These are phyloP conservation scores for Crithidia sp. DNA, from an alignment of 208 protist genomes.

Conservation along the genomic window DNA sequence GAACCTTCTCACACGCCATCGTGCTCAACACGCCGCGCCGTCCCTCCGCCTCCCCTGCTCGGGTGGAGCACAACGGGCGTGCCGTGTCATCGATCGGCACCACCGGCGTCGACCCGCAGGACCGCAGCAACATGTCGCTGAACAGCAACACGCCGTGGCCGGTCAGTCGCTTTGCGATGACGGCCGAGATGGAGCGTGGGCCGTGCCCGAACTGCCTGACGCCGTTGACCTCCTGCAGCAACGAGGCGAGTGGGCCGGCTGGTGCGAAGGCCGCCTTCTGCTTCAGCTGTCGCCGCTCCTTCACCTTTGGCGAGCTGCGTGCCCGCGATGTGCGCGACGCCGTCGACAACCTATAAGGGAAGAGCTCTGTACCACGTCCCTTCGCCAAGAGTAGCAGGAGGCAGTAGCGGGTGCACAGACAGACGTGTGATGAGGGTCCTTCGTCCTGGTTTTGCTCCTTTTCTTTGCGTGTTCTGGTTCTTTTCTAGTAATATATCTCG, in stretches of 20 bases:
- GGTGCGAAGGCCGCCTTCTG: constrained; percentile 76
- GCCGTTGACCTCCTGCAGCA: constrained; percentile 47
- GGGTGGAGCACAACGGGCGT: constrained; percentile 13
- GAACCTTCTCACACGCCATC: constrained; percentile 28
- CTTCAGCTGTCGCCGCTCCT: constrained; percentile 79
- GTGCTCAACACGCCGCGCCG: constrained; percentile 21
- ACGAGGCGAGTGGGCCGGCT: constrained; percentile 17
- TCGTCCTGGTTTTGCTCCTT: neutral
- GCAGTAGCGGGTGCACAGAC: no score
- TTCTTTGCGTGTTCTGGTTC: constrained; percentile 6
- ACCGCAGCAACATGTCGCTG: constrained; percentile 13
- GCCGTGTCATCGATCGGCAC: constrained; percentile 21
- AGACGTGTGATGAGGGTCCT: neutral
- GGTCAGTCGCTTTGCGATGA: constrained; percentile 32
- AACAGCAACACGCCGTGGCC: constrained; percentile 31
- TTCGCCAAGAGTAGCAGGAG: no score
- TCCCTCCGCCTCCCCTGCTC: neutral
- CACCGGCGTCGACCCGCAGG: neutral
- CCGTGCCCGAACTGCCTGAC: constrained; percentile 74
- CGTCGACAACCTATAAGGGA: constrained; percentile 11
- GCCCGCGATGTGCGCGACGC: constrained; percentile 26
- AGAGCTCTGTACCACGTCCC: neutral
- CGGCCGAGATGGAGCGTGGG: constrained; percentile 48
- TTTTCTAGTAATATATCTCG: constrained; percentile 15
- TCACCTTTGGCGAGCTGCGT: constrained; percentile 70